A percentile compares a stretch with the other conserved stretches of the same genome.
Evolutionary conservation across 192 early-diverging fungal species (phyloP).

Genomic region (Coemansia interrupta): DNA sequence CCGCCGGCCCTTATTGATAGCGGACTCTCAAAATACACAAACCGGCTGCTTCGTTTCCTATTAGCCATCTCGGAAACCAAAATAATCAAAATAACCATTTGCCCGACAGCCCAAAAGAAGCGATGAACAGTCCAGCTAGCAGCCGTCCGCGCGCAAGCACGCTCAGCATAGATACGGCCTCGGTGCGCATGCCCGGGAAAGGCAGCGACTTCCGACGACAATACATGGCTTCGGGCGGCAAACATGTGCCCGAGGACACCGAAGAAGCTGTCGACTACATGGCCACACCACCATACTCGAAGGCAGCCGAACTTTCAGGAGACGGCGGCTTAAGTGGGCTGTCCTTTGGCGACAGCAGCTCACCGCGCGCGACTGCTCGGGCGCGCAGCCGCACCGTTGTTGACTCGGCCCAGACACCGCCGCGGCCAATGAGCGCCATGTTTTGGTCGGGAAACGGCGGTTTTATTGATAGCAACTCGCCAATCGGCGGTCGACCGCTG

Average conservation of each 20-base stretch:
- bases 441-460: constrained; percentile 1
- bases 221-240: constrained; percentile 25
- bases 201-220: constrained; percentile 17
- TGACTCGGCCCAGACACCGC: constrained; percentile 11
- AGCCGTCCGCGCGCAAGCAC: constrained; percentile 43
- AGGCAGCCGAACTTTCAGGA: constrained; percentile 18
- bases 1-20: no score
- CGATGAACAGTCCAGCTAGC: not conserved
- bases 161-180: constrained; percentile 29
- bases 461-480: constrained; percentile 11
- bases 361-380: constrained; percentile 14
- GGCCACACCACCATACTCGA: constrained; percentile 19
- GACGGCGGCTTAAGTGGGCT: not conserved
- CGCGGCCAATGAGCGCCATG: constrained; percentile 20
- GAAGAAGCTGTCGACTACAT: constrained; percentile 15
- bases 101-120: not conserved
- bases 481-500: constrained; percentile 25
- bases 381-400: constrained; percentile 47
- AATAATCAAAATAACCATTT: constrained; percentile 1
- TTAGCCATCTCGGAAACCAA: constrained; percentile 5
- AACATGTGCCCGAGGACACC: constrained; percentile 14
- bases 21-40: not conserved
- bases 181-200: not conserved
- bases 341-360: not conserved
- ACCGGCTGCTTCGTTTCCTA: not conserved